Percentiles rank a stretch among this genome's conserved stretches.
Conservation (phyloP, 352 stramenopile species). For the Phytophthora pinifolia region DNA sequence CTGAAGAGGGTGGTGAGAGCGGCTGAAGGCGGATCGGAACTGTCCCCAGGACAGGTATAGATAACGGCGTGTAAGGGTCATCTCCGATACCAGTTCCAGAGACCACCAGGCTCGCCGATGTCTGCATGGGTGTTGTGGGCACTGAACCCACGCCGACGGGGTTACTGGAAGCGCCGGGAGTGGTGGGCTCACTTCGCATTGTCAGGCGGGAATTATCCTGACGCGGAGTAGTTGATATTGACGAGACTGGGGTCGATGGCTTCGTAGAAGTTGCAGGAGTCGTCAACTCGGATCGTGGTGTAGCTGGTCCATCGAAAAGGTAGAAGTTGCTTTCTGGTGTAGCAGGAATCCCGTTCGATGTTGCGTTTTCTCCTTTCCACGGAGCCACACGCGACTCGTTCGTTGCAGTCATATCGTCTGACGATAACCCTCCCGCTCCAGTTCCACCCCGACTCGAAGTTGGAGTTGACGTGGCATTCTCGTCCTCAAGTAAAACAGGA, state of each 20-base stretch:
- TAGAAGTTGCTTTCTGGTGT: conserved; percentile 22
- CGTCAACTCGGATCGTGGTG: conserved; percentile 10
- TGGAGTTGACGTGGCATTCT: not conserved
- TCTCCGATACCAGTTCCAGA: conserved; percentile 3
- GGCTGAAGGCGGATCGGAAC: conserved; percentile 13
- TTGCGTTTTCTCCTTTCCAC: conserved; percentile 14
- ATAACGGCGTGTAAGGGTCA: not conserved
- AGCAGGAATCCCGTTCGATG: conserved; percentile 8
- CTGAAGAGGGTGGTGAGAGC: conserved; percentile 1
- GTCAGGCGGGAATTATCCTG: conserved; percentile 16
- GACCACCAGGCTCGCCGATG: not conserved
- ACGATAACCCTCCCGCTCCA: not conserved
- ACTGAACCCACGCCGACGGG: not conserved
- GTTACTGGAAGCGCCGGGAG: not conserved
- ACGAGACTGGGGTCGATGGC: conserved; percentile 1
- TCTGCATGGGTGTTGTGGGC: not conserved
- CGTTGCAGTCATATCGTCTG: not conserved
- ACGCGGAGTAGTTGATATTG: conserved; percentile 1
- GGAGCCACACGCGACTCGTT: conserved; percentile 15
- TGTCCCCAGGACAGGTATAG: conserved; percentile 6
- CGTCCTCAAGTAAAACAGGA: conserved; percentile 3
- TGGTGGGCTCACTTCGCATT: not conserved
- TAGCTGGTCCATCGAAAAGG: conserved; percentile 30
- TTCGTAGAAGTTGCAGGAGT: conserved; percentile 10
- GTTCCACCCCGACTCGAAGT: conserved; percentile 4